These are phyloP conservation scores for Aegilops bicornis DNA, from an alignment of 176 grass and related monocot species.

Conservation along the genomic window DNA sequence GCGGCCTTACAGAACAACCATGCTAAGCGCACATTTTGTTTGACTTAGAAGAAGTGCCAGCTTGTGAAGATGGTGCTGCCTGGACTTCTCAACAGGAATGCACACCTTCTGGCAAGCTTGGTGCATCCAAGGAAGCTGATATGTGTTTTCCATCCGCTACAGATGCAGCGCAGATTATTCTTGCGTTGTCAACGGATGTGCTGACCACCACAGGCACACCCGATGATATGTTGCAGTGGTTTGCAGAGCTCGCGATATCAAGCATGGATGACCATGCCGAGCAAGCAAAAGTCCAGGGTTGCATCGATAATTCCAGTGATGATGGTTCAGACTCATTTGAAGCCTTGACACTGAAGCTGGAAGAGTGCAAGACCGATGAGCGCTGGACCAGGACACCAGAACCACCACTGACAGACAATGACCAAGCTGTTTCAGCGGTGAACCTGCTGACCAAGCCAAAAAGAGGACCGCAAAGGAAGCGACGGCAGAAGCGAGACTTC, in stretches of 20 bases:
- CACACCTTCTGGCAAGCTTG: no score
- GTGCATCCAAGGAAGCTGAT: no score
- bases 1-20: slow-evolving; percentile 28
- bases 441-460: slow-evolving; percentile 59
- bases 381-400: slow-evolving; percentile 47
- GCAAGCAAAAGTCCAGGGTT: slow-evolving; percentile 3
- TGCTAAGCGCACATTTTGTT: slow-evolving; percentile 41
- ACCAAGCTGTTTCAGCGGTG: slow-evolving; percentile 41
- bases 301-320: slow-evolving; percentile 33
- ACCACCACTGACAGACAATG: slow-evolving; percentile 32
- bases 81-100: no score
- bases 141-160: neutral
- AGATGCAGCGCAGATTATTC: slow-evolving; percentile 65
- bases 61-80: slow-evolving; percentile 30
- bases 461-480: slow-evolving; percentile 64
- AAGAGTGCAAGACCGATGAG: slow-evolving; percentile 69
- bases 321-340: slow-evolving; percentile 73
- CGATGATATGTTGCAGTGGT: slow-evolving; percentile 53
- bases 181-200: slow-evolving; percentile 58
- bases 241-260: slow-evolving; percentile 55
- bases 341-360: slow-evolving; percentile 75
- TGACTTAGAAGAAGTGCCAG: slow-evolving; percentile 47
- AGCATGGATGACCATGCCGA: slow-evolving; percentile 17
- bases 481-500: slow-evolving; percentile 76
- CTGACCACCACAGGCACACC: slow-evolving; percentile 17